Evolutionary conservation across 306 rosid species (phyloP), one percentile per base, ranked within the genome.

Genomic region (Rosa chinensis): DNA sequence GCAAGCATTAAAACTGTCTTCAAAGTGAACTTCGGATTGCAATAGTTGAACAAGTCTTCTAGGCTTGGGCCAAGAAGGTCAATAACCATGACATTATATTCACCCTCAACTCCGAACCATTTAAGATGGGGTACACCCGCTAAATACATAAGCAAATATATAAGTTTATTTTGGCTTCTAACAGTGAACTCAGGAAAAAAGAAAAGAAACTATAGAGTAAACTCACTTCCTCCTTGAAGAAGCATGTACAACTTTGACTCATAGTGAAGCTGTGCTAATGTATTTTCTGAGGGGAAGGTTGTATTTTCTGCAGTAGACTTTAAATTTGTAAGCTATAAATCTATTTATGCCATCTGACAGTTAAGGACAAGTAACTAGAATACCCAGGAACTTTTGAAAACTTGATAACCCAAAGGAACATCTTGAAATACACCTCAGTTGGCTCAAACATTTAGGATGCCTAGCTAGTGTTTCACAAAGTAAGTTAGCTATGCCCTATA

Each of bases 71-170:
- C 99, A 71, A 95, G 97, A 77, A 92, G 99, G 83, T 95, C 99
- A 81, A 95, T 92, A 77, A 87, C 99, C 99, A 95, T 95, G 81
- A 85, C 93, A 90, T 89, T 95, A 82, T 91, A 95, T 82, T 92
- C 99, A 35, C 99, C 96, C 90, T 95, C 99, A 77, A 90, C 97
- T 74, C 99, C 99, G 79, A 89, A 95, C 99, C 99, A 95, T 87
- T 91, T 95, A 47, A 92, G 86, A 89, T 95, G 97, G 74, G 99
- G 94, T 70, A 95, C 89, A 48, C 99, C 99, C 79, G 99, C 99
- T 95, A 80, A 87, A 89, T 48, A 18, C 12, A 82, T 18, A 49
- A 21, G 42, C 14, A 56, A 72, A 77, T 35, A 45, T 49, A 77
- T n/a, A 6, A 25, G 3, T 35, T 40, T 8, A 44, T 28, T 55